phyloP scores from a whole-genome alignment of 2,329 filamentous ascomycete genomes.

The Aurifilum marmelostoma region DNA sequence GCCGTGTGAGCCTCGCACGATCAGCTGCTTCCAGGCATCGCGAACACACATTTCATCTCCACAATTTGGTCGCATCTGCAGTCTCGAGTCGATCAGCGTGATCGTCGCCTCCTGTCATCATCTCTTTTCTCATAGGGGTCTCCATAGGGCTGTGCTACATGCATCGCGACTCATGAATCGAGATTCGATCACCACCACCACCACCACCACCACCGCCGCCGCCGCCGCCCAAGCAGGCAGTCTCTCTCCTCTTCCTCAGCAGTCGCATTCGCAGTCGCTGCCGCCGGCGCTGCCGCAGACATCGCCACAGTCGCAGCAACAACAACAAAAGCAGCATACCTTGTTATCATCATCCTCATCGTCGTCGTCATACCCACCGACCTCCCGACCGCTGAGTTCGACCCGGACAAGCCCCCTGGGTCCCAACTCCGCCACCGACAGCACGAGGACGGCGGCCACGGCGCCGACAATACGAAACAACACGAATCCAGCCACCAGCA shows the following conservation, averaged over 20 bases:
- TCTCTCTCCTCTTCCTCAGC: constrained; percentile 19
- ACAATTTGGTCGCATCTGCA: constrained; percentile 33
- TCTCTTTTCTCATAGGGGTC: constrained; percentile 27
- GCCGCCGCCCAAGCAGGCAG: constrained; percentile 33
- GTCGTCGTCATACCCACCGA: constrained; percentile 39
- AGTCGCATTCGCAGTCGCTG: constrained; percentile 20
- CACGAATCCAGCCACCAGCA: constrained; percentile 32
- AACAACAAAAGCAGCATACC: constrained; percentile 24
- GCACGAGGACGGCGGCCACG: constrained; percentile 40
- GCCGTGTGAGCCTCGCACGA: constrained; percentile 15
- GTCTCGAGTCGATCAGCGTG: constrained; percentile 37
- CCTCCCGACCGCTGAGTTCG: constrained; percentile 40
- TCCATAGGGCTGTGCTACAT: constrained; percentile 35
- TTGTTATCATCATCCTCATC: constrained; percentile 36
- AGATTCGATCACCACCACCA: constrained; percentile 33
- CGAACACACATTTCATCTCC: constrained; percentile 29
- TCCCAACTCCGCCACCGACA: constrained; percentile 32
- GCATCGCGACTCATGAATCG: constrained; percentile 41
- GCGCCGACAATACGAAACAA: constrained; percentile 29
- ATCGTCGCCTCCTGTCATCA: constrained; percentile 35
- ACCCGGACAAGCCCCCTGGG: constrained; percentile 41
- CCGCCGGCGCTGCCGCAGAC: constrained; percentile 20
- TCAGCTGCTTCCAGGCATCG: constrained; percentile 19
- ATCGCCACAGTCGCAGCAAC: constrained; percentile 18
- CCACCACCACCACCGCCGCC: constrained; percentile 3